phyloP scores from a whole-genome alignment of 352 stramenopile genomes.

The Globisporangium okanoganense region DNA sequence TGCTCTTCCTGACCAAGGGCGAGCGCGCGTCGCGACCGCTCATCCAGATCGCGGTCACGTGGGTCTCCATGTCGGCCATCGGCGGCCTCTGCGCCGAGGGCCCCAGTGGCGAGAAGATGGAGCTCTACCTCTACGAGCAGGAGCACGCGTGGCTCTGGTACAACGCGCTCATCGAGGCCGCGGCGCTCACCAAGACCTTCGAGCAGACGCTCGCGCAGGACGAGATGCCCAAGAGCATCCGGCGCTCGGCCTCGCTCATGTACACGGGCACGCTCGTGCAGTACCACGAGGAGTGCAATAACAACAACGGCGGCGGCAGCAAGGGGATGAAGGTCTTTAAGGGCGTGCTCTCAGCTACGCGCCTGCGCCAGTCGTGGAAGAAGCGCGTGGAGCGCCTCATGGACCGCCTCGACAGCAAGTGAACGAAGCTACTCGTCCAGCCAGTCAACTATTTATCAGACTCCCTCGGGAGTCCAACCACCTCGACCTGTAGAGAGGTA shows the following conservation, averaged over 20 bases:
- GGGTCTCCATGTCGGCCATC: conserved; percentile 41
- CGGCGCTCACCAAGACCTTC: conserved; percentile 42
- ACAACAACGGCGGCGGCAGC: conserved; percentile 18
- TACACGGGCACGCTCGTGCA: conserved; percentile 68
- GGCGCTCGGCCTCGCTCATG: conserved; percentile 14
- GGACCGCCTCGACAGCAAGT: conserved; percentile 44
- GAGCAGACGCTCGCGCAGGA: conserved; percentile 33
- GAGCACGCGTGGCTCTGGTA: conserved; percentile 48
- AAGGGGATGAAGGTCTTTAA: conserved; percentile 35
- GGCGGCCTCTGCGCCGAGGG: conserved; percentile 46
- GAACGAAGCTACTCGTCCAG: background rate
- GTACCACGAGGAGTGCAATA: conserved; percentile 51
- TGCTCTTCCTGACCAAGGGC: conserved; percentile 64
- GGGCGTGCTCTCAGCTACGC: conserved; percentile 31
- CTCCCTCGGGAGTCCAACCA: background rate
- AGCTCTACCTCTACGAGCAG: conserved; percentile 70
- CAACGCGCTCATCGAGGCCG: conserved; percentile 62
- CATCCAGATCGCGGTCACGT: conserved; percentile 63
- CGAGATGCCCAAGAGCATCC: conserved; percentile 15
- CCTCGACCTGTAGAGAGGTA: background rate
- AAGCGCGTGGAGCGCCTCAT: conserved; percentile 57
- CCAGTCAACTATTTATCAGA: conserved; percentile 9
- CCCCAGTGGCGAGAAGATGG: conserved; percentile 62
- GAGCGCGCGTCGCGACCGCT: conserved; percentile 31
- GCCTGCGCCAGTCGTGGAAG: conserved; percentile 37